Evolutionary conservation across 257 asterid species (phyloP).

Genomic region (Petunia secreta): DNA sequence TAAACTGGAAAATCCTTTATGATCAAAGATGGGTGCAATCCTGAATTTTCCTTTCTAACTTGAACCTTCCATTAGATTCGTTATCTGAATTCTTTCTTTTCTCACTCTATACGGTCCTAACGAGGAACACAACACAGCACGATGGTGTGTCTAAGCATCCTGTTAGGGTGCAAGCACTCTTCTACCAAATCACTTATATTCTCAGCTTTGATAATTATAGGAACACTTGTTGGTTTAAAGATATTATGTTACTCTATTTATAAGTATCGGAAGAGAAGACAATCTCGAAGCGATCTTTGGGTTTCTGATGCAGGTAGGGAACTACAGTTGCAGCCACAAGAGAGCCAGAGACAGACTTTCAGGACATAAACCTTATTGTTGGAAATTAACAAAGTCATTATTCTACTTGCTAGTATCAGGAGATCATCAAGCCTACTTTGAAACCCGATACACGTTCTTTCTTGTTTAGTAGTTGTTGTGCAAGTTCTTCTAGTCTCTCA

Average conservation of each 20-base stretch:
- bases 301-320: slow-evolving; percentile 25
- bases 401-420: background rate
- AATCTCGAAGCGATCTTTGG: background rate
- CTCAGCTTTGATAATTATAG: slow-evolving; percentile 50
- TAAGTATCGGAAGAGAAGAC: slow-evolving; percentile 26
- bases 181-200: slow-evolving; percentile 42
- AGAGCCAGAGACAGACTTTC: background rate
- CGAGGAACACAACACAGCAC: background rate
- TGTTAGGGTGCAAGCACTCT: slow-evolving; percentile 56
- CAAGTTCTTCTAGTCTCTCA: background rate
- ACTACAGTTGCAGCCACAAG: slow-evolving; percentile 21
- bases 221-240: slow-evolving; percentile 42
- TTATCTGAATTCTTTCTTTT: no score
- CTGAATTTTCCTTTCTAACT: no score
- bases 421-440: background rate
- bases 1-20: background rate
- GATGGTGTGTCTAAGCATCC: slow-evolving; percentile 58
- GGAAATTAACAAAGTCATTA: slow-evolving; percentile 3
- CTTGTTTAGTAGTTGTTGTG: background rate
- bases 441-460: background rate
- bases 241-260: slow-evolving; percentile 39
- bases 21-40: background rate
- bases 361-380: background rate
- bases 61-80: no score
- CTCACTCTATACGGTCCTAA: no score